These are phyloP conservation scores for Glonium stellatum DNA, from an alignment of 495 filamentous ascomycete species.

Conservation along the genomic window DNA sequence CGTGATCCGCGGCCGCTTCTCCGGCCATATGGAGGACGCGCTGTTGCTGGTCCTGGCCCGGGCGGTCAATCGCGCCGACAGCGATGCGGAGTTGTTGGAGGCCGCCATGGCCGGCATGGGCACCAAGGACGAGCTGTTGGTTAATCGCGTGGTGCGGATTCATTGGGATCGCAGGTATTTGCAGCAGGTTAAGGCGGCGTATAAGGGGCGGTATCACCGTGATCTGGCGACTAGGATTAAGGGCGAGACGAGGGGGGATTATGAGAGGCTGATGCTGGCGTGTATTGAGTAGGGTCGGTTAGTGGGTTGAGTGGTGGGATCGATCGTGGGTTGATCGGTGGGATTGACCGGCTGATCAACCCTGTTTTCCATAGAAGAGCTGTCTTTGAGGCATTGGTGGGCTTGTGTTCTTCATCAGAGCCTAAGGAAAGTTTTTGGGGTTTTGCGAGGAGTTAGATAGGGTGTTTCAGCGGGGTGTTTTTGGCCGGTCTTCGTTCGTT, in stretches of 20 bases:
- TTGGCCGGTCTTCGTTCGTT: too few relatives aligned
- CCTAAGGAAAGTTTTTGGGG: too few relatives aligned
- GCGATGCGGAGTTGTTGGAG: constrained; percentile 73
- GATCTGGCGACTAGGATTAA: constrained; percentile 59
- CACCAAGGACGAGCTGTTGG: constrained; percentile 77
- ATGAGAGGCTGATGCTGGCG: constrained; percentile 60
- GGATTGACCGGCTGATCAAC: too few relatives aligned
- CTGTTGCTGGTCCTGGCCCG: constrained; percentile 70
- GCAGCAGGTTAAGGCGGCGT: constrained; percentile 66
- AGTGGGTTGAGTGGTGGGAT: too few relatives aligned
- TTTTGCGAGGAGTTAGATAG: too few relatives aligned
- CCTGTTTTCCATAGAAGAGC: too few relatives aligned
- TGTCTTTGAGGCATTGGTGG: too few relatives aligned
- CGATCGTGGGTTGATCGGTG: too few relatives aligned
- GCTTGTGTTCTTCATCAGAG: too few relatives aligned
- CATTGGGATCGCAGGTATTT: constrained; percentile 75
- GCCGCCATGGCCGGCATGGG: constrained; percentile 79
- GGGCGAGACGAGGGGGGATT: constrained; percentile 84
- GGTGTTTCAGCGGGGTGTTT: too few relatives aligned
- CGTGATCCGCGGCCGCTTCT: constrained; percentile 72
- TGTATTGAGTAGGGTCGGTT: constrained; percentile 17
- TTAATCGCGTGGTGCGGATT: constrained; percentile 60
- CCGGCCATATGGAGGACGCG: constrained; percentile 85
- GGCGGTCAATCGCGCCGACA: constrained; percentile 70
- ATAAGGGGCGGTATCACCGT: constrained; percentile 54